Conservation (phyloP, 345 rosid genomes). For the Schrenkiella parvula region DNA sequence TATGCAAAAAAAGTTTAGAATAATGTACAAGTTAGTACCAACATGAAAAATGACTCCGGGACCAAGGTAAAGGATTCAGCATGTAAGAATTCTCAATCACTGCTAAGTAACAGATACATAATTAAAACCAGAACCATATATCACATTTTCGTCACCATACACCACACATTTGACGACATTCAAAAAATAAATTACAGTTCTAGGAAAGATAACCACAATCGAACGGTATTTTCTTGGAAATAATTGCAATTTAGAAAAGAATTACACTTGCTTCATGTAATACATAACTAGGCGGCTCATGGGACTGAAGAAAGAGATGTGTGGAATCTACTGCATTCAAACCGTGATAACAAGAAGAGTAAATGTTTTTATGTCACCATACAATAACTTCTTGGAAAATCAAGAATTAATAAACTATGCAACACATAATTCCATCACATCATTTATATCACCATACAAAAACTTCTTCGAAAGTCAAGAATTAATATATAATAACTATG, state of each 20-base stretch:
- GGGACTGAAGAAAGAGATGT: background rate
- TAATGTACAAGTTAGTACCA: background rate
- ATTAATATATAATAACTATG: background rate
- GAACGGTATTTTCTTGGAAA: background rate
- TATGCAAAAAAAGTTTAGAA: background rate
- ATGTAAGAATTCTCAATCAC: slow-evolving; percentile 3
- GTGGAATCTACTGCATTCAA: background rate
- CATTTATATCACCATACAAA: slow-evolving; percentile 9
- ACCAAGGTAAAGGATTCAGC: slow-evolving; percentile 3
- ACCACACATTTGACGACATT: slow-evolving; percentile 6
- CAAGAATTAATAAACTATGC: background rate
- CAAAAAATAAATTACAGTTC: background rate
- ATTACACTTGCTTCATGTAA: background rate
- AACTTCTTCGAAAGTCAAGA: background rate
- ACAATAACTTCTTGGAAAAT: slow-evolving; percentile 2
- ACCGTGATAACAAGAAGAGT: background rate
- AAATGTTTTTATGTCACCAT: background rate
- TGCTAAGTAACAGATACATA: background rate
- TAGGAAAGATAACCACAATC: slow-evolving; percentile 2
- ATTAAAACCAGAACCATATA: background rate
- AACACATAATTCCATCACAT: too few relatives aligned
- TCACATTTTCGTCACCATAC: slow-evolving; percentile 2
- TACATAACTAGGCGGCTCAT: slow-evolving; percentile 12
- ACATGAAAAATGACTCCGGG: background rate
- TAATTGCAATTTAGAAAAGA: background rate